Evolutionary conservation across 2,329 filamentous ascomycete species (phyloP).

Genomic region (Ophiostoma pallidulum): DNA sequence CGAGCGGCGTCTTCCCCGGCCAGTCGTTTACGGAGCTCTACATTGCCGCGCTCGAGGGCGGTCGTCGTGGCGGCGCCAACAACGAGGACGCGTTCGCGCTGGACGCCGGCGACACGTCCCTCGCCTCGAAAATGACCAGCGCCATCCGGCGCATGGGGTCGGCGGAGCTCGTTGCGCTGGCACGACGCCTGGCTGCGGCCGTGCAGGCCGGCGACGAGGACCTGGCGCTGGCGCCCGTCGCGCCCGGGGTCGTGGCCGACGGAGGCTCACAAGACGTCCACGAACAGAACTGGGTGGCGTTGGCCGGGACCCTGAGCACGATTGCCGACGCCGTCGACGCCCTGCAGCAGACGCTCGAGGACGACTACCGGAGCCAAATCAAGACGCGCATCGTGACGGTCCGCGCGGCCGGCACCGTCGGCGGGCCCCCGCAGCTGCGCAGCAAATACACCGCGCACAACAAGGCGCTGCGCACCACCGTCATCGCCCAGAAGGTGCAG

Average conservation of each 20-base stretch:
- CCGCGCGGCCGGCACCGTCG: background rate
- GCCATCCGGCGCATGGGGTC: conserved; percentile 52
- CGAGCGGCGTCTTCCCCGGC: conserved; percentile 21
- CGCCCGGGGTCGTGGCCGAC: conserved; percentile 24
- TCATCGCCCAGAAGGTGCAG: conserved; percentile 73
- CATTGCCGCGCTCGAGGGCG: conserved; percentile 41
- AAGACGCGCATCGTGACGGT: background rate
- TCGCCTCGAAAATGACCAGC: conserved; percentile 37
- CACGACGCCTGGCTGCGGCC: conserved; percentile 32
- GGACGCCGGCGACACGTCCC: conserved; percentile 35
- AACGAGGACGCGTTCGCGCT: conserved; percentile 39
- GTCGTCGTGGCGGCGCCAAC: background rate
- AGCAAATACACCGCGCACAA: conserved; percentile 67
- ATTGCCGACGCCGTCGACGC: conserved; percentile 37
- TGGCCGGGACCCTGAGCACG: conserved; percentile 27
- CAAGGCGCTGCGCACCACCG: conserved; percentile 63
- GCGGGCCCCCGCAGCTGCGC: conserved; percentile 36
- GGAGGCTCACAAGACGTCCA: background rate
- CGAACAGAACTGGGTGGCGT: conserved; percentile 7
- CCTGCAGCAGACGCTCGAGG: conserved; percentile 36
- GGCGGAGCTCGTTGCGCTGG: conserved; percentile 33
- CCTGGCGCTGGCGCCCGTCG: conserved; percentile 27
- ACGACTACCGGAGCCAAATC: conserved; percentile 29
- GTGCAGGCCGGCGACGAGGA: conserved; percentile 28
- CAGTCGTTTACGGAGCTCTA: conserved; percentile 48